A percentile compares a stretch with the other conserved stretches of the same genome.
phyloP scores from a whole-genome alignment of 2,329 filamentous ascomycete species.

The Sordariomycetes sp. region DNA sequence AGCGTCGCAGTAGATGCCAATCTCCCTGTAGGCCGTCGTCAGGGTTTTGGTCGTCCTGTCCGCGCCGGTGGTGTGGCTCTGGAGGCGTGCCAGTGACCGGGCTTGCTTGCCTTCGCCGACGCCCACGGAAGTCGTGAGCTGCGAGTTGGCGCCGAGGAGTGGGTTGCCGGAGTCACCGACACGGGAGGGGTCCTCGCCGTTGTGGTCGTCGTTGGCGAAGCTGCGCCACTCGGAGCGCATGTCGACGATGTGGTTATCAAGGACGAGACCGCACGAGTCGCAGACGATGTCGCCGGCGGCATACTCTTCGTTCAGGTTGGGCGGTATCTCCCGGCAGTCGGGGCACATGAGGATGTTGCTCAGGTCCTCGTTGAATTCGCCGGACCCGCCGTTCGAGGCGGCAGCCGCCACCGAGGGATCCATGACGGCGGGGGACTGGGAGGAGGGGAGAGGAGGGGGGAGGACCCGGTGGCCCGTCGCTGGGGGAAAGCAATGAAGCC shows the following conservation, averaged over 20 bases:
- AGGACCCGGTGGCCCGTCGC: not conserved
- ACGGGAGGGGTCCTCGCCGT: conserved; percentile 93
- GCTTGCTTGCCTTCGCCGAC: conserved; percentile 65
- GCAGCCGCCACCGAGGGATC: conserved; percentile 11
- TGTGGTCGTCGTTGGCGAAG: conserved; percentile 96
- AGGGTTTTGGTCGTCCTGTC: conserved; percentile 79
- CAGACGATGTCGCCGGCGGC: conserved; percentile 90
- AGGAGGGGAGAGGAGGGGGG: not conserved
- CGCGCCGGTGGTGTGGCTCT: conserved; percentile 70
- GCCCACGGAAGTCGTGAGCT: conserved; percentile 80
- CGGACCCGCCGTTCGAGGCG: conserved; percentile 13
- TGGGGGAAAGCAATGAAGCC: not conserved
- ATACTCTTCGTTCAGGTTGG: conserved; percentile 87
- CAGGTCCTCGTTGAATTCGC: conserved; percentile 67
- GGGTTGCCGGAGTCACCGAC: conserved; percentile 90
- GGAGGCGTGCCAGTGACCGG: conserved; percentile 69
- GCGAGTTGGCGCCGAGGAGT: conserved; percentile 78
- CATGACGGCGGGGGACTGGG: conserved; percentile 2
- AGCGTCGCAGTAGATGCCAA: conserved; percentile 75
- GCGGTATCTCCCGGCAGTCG: conserved; percentile 87
- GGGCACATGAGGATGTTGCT: conserved; percentile 78
- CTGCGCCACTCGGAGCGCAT: conserved; percentile 97
- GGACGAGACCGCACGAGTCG: conserved; percentile 79
- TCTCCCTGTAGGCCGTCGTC: conserved; percentile 79
- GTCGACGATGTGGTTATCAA: conserved; percentile 86